Conservation (phyloP, 805 yeast species). For the Candida golubevii region DNA sequence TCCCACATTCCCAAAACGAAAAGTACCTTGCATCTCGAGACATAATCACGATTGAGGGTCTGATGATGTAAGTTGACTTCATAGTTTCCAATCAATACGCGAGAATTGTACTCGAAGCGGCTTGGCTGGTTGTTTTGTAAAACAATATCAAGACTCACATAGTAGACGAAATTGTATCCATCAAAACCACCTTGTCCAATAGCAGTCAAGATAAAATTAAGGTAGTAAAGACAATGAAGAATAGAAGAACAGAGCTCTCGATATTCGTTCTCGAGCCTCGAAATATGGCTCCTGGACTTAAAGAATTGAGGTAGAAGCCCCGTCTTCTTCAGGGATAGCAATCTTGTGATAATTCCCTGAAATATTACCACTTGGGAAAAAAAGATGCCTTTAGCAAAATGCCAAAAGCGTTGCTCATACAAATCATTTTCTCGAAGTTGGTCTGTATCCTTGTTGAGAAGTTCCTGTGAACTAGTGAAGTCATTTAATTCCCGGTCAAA, state of each 20-base stretch:
- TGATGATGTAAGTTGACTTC: conserved; percentile 30
- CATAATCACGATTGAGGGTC: conserved; percentile 23
- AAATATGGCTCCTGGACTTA: conserved; percentile 11
- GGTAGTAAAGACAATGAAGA: conserved; percentile 38
- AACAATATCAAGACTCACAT: conserved; percentile 42
- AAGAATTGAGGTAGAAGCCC: conserved; percentile 17
- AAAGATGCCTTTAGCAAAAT: conserved; percentile 35
- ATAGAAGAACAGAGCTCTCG: conserved; percentile 26
- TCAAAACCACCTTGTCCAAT: conserved; percentile 66
- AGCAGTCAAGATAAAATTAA: conserved; percentile 45
- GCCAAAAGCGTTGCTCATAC: conserved; percentile 31
- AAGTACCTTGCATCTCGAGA: conserved; percentile 36
- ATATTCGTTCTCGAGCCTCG: conserved; percentile 23
- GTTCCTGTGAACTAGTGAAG: conserved; percentile 13
- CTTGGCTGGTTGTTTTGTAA: conserved; percentile 18
- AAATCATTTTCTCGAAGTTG: conserved; percentile 7
- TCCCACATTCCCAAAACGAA: conserved; percentile 48
- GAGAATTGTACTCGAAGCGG: conserved; percentile 19
- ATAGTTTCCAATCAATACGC: conserved; percentile 30
- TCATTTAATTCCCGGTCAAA: conserved; percentile 26
- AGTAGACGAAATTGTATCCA: conserved; percentile 56
- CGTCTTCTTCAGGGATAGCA: conserved; percentile 21
- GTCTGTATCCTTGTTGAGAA: conserved; percentile 8
- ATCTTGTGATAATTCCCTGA: conserved; percentile 44
- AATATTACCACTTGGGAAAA: conserved; percentile 48